These are phyloP conservation scores for Podila epigama DNA, from an alignment of 192 early-diverging fungal species.

Conservation along the genomic window DNA sequence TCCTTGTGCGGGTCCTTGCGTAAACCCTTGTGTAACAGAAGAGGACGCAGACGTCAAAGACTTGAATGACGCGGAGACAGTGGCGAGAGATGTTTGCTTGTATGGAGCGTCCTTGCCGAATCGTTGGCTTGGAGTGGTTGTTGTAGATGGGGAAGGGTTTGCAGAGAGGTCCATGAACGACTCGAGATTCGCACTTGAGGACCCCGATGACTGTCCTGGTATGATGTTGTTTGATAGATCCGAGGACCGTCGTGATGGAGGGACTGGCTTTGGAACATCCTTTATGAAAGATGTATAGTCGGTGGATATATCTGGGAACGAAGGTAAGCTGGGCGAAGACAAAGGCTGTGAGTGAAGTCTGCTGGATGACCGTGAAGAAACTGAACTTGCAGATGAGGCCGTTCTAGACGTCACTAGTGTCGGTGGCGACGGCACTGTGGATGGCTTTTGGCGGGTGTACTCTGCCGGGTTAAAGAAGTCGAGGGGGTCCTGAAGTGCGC, in stretches of 20 bases:
- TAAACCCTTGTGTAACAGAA: neutral
- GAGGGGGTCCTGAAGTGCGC: slow-evolving; percentile 1
- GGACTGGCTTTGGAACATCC: neutral
- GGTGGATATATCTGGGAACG: neutral
- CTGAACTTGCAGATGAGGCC: neutral
- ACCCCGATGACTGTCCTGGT: neutral
- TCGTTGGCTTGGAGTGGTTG: neutral
- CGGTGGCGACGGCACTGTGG: neutral
- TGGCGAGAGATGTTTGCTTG: neutral
- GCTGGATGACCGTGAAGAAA: neutral
- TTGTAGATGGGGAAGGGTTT: neutral
- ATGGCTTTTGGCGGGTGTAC: neutral
- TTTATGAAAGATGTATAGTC: neutral
- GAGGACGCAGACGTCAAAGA: neutral
- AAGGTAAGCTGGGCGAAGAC: neutral
- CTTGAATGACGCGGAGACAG: neutral
- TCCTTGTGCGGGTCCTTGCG: neutral
- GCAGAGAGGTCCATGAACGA: neutral
- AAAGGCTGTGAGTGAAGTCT: neutral
- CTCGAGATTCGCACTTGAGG: neutral
- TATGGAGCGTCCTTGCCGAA: neutral
- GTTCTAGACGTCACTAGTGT: slow-evolving; percentile 3
- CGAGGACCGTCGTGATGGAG: slow-evolving; percentile 1
- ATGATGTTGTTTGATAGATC: slow-evolving; percentile 2
- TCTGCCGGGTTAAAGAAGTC: slow-evolving; percentile 34